Conservation (phyloP, 2,329 filamentous ascomycete genomes). For the Pseudopithomyces chartarum region DNA sequence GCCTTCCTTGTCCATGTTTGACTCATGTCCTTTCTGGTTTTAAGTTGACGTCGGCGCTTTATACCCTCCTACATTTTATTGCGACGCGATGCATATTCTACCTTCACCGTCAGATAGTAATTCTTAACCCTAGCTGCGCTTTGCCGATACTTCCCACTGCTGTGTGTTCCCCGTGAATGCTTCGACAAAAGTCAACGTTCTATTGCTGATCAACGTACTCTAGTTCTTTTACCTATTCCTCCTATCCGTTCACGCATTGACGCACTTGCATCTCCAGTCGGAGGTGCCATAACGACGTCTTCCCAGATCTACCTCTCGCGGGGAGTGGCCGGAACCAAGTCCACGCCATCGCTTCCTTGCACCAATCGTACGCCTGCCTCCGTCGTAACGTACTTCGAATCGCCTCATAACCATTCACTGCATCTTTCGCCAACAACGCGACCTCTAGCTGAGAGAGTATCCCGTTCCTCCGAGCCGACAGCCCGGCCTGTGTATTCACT, state of each 20-base stretch:
- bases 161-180: no score
- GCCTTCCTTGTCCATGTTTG: conserved; percentile 9
- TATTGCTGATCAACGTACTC: no score
- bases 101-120: background rate
- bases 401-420: conserved; percentile 16
- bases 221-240: background rate
- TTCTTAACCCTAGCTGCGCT: background rate
- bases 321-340: conserved; percentile 48
- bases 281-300: conserved; percentile 49
- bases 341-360: conserved; percentile 30
- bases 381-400: conserved; percentile 22
- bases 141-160: no score
- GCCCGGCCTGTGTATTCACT: background rate
- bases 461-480: conserved; percentile 11
- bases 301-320: conserved; percentile 55
- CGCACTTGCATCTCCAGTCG: conserved; percentile 20
- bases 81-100: background rate
- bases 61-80: conserved; percentile 18
- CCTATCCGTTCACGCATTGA: background rate
- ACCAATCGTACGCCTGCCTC: conserved; percentile 15
- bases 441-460: conserved; percentile 8
- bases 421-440: conserved; percentile 14
- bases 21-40: conserved; percentile 4
- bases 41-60: conserved; percentile 11
- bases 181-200: no score